Evolutionary conservation across 148 eudicot species (phyloP).

Genomic region (Rhododendron simsii): DNA sequence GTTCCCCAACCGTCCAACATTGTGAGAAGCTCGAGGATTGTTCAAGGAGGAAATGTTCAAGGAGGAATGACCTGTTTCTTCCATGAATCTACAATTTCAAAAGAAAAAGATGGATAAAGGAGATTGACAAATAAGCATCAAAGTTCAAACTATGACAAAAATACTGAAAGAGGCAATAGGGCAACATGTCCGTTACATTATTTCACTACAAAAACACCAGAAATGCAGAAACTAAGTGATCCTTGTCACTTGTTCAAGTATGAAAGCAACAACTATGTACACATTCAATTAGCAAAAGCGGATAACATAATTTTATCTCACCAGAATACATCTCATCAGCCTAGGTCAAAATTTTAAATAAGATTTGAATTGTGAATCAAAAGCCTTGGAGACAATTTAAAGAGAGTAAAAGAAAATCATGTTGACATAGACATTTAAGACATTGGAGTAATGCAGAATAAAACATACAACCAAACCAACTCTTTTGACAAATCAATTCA

Average conservation of each 20-base stretch:
- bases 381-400: not conserved
- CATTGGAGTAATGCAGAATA: not conserved
- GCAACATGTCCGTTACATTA: not conserved
- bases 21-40: conserved; percentile 68
- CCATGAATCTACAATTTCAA: conserved; percentile 55
- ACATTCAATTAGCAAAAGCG: not conserved
- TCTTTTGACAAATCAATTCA: not conserved
- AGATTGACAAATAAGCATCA: not conserved
- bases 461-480: not conserved
- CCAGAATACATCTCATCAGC: not conserved
- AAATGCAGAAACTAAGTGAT: not conserved
- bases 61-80: conserved; percentile 64
- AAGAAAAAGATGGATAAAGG: not conserved
- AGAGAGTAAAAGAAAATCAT: not conserved
- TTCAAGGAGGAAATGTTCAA: conserved; percentile 51
- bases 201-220: not conserved
- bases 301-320: not conserved
- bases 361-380: not conserved
- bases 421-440: not conserved
- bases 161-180: not conserved
- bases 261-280: not conserved
- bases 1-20: conserved; percentile 75
- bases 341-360: not conserved
- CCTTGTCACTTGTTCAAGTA: not conserved
- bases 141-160: not conserved